A percentile compares a stretch with the other conserved stretches of the same genome.
phyloP scores from a whole-genome alignment of 768 basidiomycete species.

The Auriculariales sp. region DNA sequence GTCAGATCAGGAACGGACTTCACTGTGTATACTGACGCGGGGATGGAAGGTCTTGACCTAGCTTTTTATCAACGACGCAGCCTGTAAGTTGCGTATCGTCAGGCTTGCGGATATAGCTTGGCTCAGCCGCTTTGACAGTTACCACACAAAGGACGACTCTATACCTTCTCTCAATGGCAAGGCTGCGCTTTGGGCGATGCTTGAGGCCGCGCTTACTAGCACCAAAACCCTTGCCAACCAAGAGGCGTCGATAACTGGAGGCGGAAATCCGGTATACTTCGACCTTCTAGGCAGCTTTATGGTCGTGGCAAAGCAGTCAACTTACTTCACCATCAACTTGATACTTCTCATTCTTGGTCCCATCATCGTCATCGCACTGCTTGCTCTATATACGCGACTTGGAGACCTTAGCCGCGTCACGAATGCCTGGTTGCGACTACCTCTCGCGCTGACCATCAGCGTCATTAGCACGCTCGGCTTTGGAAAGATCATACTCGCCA shows the following conservation, averaged over 20 bases:
- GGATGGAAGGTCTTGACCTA: constrained; percentile 59
- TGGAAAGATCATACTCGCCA: constrained; percentile 30
- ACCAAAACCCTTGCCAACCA: constrained; percentile 40
- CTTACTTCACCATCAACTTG: constrained; percentile 42
- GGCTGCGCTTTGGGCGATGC: constrained; percentile 61
- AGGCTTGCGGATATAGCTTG: no score
- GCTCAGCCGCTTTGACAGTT: no score
- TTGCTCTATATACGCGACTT: constrained; percentile 14
- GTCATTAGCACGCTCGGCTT: constrained; percentile 33
- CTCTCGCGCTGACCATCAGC: constrained; percentile 37
- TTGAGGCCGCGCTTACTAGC: constrained; percentile 47
- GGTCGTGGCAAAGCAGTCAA: constrained; percentile 36
- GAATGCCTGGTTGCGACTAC: constrained; percentile 42
- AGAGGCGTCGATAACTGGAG: constrained; percentile 12
- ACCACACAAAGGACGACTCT: constrained; percentile 64
- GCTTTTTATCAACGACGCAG: constrained; percentile 67
- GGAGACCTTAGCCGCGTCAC: neutral
- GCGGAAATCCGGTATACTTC: constrained; percentile 44
- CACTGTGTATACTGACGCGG: constrained; percentile 40
- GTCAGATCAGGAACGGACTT: constrained; percentile 65
- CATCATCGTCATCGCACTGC: constrained; percentile 31
- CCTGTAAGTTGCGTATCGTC: no score
- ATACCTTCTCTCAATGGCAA: constrained; percentile 42
- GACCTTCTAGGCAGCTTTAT: constrained; percentile 47
- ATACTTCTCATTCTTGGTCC: constrained; percentile 51